Conservation (phyloP, 495 filamentous ascomycete species). For the Poronia punctata region DNA sequence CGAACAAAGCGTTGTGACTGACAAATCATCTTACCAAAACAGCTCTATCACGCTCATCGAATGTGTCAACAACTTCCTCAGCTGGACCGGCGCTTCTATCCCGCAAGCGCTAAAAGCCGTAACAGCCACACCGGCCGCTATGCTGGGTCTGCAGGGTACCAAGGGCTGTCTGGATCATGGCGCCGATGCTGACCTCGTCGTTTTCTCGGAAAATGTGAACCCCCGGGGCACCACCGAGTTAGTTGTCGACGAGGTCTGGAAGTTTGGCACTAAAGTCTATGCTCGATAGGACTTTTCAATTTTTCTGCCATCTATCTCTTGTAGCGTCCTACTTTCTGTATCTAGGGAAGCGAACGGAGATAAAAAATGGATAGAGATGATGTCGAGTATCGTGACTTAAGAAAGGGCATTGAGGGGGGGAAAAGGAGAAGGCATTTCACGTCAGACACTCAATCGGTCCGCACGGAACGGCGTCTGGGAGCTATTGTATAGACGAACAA, state of each 20-base stretch:
- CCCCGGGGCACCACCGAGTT: slow-evolving; percentile 41
- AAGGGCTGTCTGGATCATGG: slow-evolving; percentile 63
- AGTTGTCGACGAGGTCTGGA: slow-evolving; percentile 69
- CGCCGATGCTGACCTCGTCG: slow-evolving; percentile 74
- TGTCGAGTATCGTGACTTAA: no score
- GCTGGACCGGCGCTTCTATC: slow-evolving; percentile 58
- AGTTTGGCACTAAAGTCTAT: slow-evolving; percentile 51
- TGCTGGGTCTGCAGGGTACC: slow-evolving; percentile 58
- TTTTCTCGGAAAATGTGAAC: slow-evolving; percentile 52
- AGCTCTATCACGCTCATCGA: slow-evolving; percentile 67
- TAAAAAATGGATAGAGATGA: no score
- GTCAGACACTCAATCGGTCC: no score
- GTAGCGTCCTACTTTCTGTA: no score
- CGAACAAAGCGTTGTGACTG: no score
- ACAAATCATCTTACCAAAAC: slow-evolving; percentile 13
- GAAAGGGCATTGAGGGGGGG: no score
- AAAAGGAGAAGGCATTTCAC: no score
- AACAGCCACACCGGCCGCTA: slow-evolving; percentile 62
- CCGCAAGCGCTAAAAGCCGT: slow-evolving; percentile 62
- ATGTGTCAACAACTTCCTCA: slow-evolving; percentile 74
- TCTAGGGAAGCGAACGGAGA: no score
- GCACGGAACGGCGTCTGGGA: no score
- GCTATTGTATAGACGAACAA: no score
- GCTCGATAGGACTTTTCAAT: slow-evolving; percentile 1
- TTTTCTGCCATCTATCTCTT: background rate